Base-by-base conservation (phyloP, 2,329 filamentous ascomycete genomes). In the Verticillium alfalfae region DNA sequence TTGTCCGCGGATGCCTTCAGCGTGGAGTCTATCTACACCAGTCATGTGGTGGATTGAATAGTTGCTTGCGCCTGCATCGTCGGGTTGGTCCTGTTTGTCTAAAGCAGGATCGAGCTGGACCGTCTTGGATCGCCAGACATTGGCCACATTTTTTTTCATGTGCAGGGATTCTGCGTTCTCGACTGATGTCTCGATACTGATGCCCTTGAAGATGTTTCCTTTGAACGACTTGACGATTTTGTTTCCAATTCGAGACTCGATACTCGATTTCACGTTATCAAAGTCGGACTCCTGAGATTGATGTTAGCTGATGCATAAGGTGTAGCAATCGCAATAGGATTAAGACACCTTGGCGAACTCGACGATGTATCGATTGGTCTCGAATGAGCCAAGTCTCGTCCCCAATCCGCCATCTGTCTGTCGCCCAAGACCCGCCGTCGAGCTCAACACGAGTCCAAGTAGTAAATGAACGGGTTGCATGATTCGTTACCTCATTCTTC, bases 31-130 rank as follows among this genome's bases (percentile, higher is more conserved):
- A 26, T 76, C 71, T 1, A 78, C 76, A 3, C 75, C 75, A 4
- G 76, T 78, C 69, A 72, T 73, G 16, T 70, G 68, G 54, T 78
- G 76, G n/a, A 73, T 66, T 2, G 71, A 72, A 57, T 75, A 76
- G 55, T 74, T 75, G 0, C 38, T 41, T 0, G 59, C 61, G 0
- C 41, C 60, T 0, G 39, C 36, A 9, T 59, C 59, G 3, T 16
- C 37, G 1, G 26, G 26, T 12, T 61, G 63, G 10, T 45, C 38
- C 39, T 34, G 57, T 2, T 41, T 55, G 12, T 57, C 22, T 12
- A 45, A 15, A 18, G 57, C 59, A 1, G 58, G 4, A 2, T 56
- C 61, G 38, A 64, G 58, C 31, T 57, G 34, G 38, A 65, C 37
- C 12, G 26, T 37, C 22, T 61, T 63, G 1, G 64, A 65, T 5